Evolutionary conservation across 2,329 filamentous ascomycete genomes (phyloP), one percentile per base, ranked within the genome.

Genomic region (Fusarium protoensiforme): DNA sequence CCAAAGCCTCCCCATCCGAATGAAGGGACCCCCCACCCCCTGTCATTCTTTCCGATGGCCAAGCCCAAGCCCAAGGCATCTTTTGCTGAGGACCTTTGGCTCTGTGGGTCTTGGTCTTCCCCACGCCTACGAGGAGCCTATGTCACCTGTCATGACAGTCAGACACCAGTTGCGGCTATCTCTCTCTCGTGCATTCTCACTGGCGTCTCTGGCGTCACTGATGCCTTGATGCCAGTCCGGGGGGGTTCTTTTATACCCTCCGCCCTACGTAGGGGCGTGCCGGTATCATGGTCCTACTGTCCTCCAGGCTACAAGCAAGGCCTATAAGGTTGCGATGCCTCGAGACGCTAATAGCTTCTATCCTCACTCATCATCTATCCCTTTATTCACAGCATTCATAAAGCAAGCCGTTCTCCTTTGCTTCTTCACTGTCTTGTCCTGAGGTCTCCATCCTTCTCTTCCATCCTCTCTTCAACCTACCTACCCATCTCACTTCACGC

Each of bases 291-390:
- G 54, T 63, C 62, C 64, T 70, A 59, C 72, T 65, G 62, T 68
- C 64, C 68, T 80, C 78, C 75, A 81, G 79, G 78, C 79, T 79
- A 69, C 79, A 77, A 77, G 73, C 75, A 73, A 61, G 70, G 73
- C 65, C 73, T 89, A 89, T 89, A 89, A 89, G 87, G 87, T 84
- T 87, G 78, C 84, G 83, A 87, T 87, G 81, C 80, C 85, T 85
- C 84, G 71, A 60, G 80, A 80, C 68, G 64, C 61, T 71, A 75
- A 73, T 73, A 74, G 68, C 79, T 71, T 75, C 43, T 79, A 76
- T 76, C 61, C 74, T 76, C 68, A 67, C 74, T 76, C 68, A 67
- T 74, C 63, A 67, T 72, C 64, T 74, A 51, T 74, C 64, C 68
- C 54, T 75, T 68, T 65, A 67, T 75, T 73, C 72, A 62, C 20